Evolutionary conservation across 768 basidiomycete genomes (phyloP).

Genomic region (Symmetrospora coprosmae): DNA sequence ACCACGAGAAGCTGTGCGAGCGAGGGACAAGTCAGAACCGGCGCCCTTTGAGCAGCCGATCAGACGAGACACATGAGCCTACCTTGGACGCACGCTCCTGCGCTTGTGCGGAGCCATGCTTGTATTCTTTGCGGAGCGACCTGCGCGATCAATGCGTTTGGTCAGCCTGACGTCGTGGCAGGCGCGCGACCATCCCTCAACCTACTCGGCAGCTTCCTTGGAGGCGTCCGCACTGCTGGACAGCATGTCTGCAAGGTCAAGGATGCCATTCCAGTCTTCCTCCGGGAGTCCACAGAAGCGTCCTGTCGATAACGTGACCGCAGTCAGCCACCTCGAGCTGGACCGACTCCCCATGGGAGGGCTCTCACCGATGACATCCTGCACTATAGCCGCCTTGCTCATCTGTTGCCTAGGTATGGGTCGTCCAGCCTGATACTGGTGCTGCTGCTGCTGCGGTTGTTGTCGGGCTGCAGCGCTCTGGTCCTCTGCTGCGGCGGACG

Average conservation of each 20-base stretch:
- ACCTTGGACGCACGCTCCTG: slow-evolving; percentile 16
- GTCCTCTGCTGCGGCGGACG: too few relatives aligned
- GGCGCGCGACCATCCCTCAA: background rate
- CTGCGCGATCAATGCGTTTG: background rate
- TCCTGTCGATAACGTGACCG: background rate
- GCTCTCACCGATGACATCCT: background rate
- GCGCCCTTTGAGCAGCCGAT: too few relatives aligned
- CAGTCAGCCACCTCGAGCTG: background rate
- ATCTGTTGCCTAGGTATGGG: background rate
- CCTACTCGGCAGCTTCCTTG: slow-evolving; percentile 8
- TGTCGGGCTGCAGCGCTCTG: too few relatives aligned
- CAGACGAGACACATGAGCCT: background rate
- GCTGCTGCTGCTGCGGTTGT: background rate
- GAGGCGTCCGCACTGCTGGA: slow-evolving; percentile 1
- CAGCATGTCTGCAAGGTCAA: slow-evolving; percentile 12
- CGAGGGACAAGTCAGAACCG: too few relatives aligned
- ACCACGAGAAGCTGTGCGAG: slow-evolving; percentile 20
- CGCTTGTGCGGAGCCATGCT: slow-evolving; percentile 20
- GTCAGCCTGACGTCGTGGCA: background rate
- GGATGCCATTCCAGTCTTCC: slow-evolving; percentile 9
- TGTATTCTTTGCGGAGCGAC: slow-evolving; percentile 29
- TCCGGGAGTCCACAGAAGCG: slow-evolving; percentile 11
- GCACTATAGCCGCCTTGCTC: background rate
- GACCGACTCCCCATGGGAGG: too few relatives aligned
- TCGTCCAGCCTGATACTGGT: background rate